Percentiles rank a stretch among this genome's conserved stretches.
Conservation (phyloP, 2,329 filamentous ascomycete genomes). For the Ceratocystis albifundus region DNA sequence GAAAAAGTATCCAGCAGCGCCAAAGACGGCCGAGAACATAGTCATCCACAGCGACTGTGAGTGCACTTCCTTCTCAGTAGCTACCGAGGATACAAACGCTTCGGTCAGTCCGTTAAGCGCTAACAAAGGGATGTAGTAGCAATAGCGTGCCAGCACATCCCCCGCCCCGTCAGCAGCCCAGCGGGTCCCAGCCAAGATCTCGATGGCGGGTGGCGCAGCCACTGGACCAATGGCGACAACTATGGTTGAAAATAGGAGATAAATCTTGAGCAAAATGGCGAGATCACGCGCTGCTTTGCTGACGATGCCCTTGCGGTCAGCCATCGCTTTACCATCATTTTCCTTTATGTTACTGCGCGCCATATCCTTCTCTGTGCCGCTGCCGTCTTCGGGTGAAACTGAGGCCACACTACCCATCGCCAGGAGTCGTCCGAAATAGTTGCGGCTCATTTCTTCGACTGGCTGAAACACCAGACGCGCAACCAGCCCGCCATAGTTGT, state of each 20-base stretch:
- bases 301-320: constrained; percentile 28
- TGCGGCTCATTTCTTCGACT: constrained; percentile 84
- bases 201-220: constrained; percentile 60
- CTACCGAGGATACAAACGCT: constrained; percentile 83
- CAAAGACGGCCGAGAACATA: constrained; percentile 66
- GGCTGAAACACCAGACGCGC: constrained; percentile 88
- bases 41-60: constrained; percentile 75
- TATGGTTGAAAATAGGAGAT: constrained; percentile 60
- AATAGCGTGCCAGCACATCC: constrained; percentile 64
- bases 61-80: constrained; percentile 61
- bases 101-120: constrained; percentile 87
- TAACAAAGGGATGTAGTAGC: constrained; percentile 85
- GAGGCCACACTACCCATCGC: constrained; percentile 27
- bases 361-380: neutral
- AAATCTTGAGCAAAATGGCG: constrained; percentile 55
- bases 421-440: constrained; percentile 75
- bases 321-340: neutral
- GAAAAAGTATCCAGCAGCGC: constrained; percentile 59
- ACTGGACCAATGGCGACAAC: constrained; percentile 61
- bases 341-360: neutral
- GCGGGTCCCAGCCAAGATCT: constrained; percentile 60
- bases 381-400: neutral
- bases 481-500: constrained; percentile 84
- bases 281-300: constrained; percentile 43
- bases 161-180: constrained; percentile 69